Evolutionary conservation across 805 yeast genomes (phyloP), one percentile per base, ranked within the genome.

Genomic region (Ogataea naganishii): DNA sequence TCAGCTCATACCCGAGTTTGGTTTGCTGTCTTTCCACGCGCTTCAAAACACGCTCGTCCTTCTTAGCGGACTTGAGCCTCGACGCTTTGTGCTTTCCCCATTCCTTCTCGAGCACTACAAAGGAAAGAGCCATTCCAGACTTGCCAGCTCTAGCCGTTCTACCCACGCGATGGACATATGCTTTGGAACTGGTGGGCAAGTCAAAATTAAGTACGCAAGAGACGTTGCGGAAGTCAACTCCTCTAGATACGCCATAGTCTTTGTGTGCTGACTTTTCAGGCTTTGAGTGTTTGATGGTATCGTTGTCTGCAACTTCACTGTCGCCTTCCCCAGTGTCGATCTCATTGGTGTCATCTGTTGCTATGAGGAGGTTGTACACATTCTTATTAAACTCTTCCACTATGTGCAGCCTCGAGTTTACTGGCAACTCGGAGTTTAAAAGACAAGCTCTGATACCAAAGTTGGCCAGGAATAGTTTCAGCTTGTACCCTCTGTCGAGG

Each of bases 141-240:
- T 84, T 86, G 31, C 96, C 95, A 6, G 95, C 97, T 59, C 98
- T 76, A 5, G 98, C 98, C 4, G 98, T 92, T 63, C 98, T 76
- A 30, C 98, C 98, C 21, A 92, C 73, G 51, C 98, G 72, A 56
- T 92, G 98, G 18, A 85, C 78, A 51, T 92, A 92, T 3, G 94
- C 74, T 50, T 80, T 81, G 5, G 96, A 78, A 7, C 94, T 76
- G 4, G 83, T 71, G 23, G 98, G 98, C 44, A 92, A 63, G 52
- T 92, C 98, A 53, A 92, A 92, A 58, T 92, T 92, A 40, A 92
- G 63, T 6, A 92, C 98, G 61, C 97, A 92, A 7, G 96, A 92
- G 36, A 92, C 97, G 46, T 92, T 89, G 46, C 72, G 78, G 66
- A 92, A 92, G 58, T 92, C 98, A 23, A 92, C 94, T 49, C 98